A percentile compares a stretch with the other conserved stretches of the same genome.
phyloP scores from a whole-genome alignment of 129 eudicot species.

The Erigeron canadensis region DNA sequence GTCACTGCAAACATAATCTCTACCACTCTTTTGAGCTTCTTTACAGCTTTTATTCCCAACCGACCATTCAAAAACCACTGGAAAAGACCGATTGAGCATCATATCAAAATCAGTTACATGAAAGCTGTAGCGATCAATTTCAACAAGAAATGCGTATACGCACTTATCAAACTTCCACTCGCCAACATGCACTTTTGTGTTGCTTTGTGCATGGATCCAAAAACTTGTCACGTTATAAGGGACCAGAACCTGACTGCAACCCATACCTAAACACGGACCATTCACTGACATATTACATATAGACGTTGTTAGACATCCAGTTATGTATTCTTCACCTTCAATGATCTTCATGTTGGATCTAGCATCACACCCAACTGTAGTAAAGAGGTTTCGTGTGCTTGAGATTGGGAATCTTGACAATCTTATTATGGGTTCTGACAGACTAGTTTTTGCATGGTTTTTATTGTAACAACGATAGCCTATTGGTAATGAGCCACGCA shows the following conservation, averaged over 20 bases:
- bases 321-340: not conserved
- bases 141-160: conserved; percentile 19
- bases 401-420: conserved; percentile 26
- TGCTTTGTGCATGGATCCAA: conserved; percentile 22
- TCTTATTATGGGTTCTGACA: not conserved
- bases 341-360: conserved; percentile 23
- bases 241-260: conserved; percentile 33
- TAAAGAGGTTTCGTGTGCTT: conserved; percentile 18
- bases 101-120: conserved; percentile 20
- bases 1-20: conserved; percentile 16
- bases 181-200: not conserved
- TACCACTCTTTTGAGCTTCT: conserved; percentile 12
- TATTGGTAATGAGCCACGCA: conserved; percentile 27
- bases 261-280: conserved; percentile 33
- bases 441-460: not conserved
- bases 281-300: not conserved
- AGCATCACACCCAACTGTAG: conserved; percentile 35
- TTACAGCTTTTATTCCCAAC: conserved; percentile 21
- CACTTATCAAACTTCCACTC: conserved; percentile 22
- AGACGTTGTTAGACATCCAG: conserved; percentile 25
- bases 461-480: conserved; percentile 23
- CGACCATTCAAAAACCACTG: conserved; percentile 23
- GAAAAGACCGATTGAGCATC: conserved; percentile 18
- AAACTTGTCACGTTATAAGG: conserved; percentile 17
- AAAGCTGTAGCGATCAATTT: conserved; percentile 19